Evolutionary conservation across 441 rosid genomes (phyloP), one percentile per base, ranked within the genome.

Genomic region (Croton setiger): DNA sequence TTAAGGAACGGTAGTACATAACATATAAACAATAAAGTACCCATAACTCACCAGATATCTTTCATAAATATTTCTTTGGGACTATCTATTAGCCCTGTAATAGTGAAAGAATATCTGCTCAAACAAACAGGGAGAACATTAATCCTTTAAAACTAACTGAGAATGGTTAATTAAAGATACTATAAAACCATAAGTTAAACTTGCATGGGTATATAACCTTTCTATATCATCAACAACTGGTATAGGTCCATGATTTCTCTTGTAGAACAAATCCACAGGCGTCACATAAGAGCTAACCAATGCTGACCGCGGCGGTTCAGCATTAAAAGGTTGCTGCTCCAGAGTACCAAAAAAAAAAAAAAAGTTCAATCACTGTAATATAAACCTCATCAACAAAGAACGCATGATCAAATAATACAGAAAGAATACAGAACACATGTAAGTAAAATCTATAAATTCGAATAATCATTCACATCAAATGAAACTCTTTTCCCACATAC

Each of bases 241-340:
- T 27, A 94, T 88, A 0, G 97, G 97, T 20, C 98, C 99, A 74
- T 92, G 99, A 72, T 88, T 95, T 73, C 99, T 82, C 88, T 92
- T 95, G 85, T 89, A 95, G 81, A 95, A 95, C 70, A 95, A 76
- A 67, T 89, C 86, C 53, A 92, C 90, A 0, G 97, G 97, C 7
- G 99, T 92, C 63, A 90, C 83, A 63, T 89, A 92, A 64, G 96
- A 88, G 15, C 70, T 66, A 76, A 79, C 74, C 78, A 95, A 79
- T 41, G 85, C 92, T 0, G 89, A 77, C 27, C 99, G 97, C 0
- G 80, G 92, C 35, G 99, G 98, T 78, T 95, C 99, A 0, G 99
- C 98, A 78, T 95, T 95, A 83, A 90, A 95, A 3, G 99, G 99
- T 78, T 84, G 86, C 98, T 95, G 85, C 72, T 79, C 4, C 56